Evolutionary conservation across 208 protist species (phyloP).

Genomic region (Crithidia expoeki): DNA sequence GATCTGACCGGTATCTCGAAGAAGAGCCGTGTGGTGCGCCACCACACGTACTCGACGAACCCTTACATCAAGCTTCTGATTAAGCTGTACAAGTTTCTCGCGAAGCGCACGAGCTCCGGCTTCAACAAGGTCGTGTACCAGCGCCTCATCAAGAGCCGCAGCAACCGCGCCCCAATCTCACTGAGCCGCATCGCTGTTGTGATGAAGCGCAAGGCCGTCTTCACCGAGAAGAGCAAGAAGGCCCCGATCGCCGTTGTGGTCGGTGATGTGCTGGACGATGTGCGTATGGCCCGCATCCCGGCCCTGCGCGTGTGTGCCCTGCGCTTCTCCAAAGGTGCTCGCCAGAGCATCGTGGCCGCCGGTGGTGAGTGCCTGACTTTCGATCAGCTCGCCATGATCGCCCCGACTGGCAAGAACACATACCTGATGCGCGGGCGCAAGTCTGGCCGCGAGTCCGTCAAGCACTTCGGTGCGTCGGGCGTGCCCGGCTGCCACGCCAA

Average conservation of each 20-base stretch:
- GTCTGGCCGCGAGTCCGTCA: slow-evolving; percentile 95
- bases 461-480: slow-evolving; percentile 99
- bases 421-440: slow-evolving; percentile 97
- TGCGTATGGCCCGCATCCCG: slow-evolving; percentile 96
- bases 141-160: slow-evolving; percentile 96
- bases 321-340: slow-evolving; percentile 98
- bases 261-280: slow-evolving; percentile 99
- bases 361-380: slow-evolving; percentile 99
- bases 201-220: slow-evolving; percentile 91
- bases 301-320: slow-evolving; percentile 98
- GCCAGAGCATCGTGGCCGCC: slow-evolving; percentile 97
- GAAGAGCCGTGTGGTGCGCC: slow-evolving; percentile 92
- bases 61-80: slow-evolving; percentile 98
- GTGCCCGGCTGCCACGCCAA: slow-evolving; percentile 90
- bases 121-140: slow-evolving; percentile 99
- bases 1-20: slow-evolving; percentile 91
- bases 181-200: slow-evolving; percentile 95
- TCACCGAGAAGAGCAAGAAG: slow-evolving; percentile 79
- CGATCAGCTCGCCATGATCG: slow-evolving; percentile 96
- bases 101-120: slow-evolving; percentile 96
- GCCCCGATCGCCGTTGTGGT: slow-evolving; percentile 97
- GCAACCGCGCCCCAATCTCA: slow-evolving; percentile 97
- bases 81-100: slow-evolving; percentile 99
- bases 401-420: slow-evolving; percentile 97
- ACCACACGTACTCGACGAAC: slow-evolving; percentile 95